Evolutionary conservation across 129 eudicot species (phyloP).

Genomic region (Lactuca saligna): DNA sequence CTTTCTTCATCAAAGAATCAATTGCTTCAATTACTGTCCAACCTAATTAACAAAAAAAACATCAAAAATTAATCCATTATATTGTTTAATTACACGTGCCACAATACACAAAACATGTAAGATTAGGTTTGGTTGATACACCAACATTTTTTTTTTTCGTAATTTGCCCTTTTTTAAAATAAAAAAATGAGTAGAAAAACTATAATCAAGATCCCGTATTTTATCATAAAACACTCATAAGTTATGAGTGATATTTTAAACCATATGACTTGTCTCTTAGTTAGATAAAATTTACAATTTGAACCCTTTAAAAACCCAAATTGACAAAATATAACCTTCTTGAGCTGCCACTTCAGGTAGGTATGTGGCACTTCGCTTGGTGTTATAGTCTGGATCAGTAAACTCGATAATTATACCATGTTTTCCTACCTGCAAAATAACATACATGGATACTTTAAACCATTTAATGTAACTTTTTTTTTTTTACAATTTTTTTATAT

Average conservation of each 20-base stretch:
- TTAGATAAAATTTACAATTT: not conserved
- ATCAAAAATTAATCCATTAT: not conserved
- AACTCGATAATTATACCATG: slow-evolving; percentile 94
- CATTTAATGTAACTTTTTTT: not conserved
- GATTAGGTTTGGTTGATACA: not conserved
- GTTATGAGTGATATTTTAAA: not conserved
- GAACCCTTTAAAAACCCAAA: not conserved
- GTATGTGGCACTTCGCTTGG: slow-evolving; percentile 87
- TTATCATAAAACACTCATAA: not conserved
- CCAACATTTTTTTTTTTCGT: not conserved
- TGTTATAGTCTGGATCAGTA: slow-evolving; percentile 73
- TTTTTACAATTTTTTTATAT: too few relatives aligned
- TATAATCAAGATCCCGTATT: not conserved
- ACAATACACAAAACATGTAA: not conserved
- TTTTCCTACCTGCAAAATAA: slow-evolving; percentile 60
- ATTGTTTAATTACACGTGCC: not conserved
- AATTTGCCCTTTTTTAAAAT: not conserved
- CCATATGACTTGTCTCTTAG: too few relatives aligned
- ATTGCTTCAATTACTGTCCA: slow-evolving; percentile 84
- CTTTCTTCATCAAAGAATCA: slow-evolving; percentile 71
- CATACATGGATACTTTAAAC: slow-evolving; percentile 1
- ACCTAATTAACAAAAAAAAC: slow-evolving; percentile 34
- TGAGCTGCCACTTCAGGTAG: slow-evolving; percentile 91
- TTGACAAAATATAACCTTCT: slow-evolving; percentile 57
- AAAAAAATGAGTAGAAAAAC: not conserved